Evolutionary conservation across 352 stramenopile genomes (phyloP).

Genomic region (Globisporangium yorkense): DNA sequence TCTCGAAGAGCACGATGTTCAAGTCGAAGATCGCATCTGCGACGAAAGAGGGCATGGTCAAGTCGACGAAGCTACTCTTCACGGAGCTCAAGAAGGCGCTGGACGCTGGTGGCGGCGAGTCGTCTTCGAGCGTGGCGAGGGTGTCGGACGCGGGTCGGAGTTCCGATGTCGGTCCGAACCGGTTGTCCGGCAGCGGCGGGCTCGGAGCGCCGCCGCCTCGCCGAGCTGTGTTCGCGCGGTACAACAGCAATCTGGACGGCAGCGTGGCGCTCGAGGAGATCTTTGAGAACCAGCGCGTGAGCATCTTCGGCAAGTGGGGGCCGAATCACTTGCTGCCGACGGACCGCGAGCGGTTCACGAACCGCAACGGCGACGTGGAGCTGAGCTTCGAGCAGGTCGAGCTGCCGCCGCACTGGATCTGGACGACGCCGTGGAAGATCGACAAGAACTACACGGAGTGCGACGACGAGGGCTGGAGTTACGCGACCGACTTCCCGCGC

Average conservation of each 20-base stretch:
- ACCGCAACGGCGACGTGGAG: conserved; percentile 68
- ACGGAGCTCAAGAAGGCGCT: conserved; percentile 43
- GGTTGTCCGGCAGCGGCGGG: conserved; percentile 7
- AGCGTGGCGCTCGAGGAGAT: conserved; percentile 82
- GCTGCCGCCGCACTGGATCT: conserved; percentile 73
- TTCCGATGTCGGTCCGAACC: conserved; percentile 13
- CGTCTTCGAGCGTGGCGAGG: too few relatives aligned
- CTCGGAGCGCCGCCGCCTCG: conserved; percentile 10
- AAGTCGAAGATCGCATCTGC: conserved; percentile 78
- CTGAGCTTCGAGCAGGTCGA: conserved; percentile 77
- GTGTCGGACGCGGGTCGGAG: conserved; percentile 2
- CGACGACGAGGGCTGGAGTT: conserved; percentile 86
- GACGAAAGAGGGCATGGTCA: conserved; percentile 59
- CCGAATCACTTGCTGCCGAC: conserved; percentile 80
- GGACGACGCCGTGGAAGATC: conserved; percentile 81
- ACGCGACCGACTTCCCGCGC: conserved; percentile 78
- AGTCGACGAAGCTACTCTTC: conserved; percentile 49
- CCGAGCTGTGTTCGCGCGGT: conserved; percentile 34
- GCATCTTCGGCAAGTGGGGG: conserved; percentile 85
- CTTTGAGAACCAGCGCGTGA: conserved; percentile 86
- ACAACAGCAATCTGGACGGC: conserved; percentile 66
- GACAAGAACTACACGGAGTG: conserved; percentile 88
- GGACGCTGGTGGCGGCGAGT: conserved; percentile 11
- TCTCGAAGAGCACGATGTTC: conserved; percentile 83
- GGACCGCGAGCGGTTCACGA: conserved; percentile 75